phyloP scores from a whole-genome alignment of 306 rosid species.

The Sophora flavescens region DNA sequence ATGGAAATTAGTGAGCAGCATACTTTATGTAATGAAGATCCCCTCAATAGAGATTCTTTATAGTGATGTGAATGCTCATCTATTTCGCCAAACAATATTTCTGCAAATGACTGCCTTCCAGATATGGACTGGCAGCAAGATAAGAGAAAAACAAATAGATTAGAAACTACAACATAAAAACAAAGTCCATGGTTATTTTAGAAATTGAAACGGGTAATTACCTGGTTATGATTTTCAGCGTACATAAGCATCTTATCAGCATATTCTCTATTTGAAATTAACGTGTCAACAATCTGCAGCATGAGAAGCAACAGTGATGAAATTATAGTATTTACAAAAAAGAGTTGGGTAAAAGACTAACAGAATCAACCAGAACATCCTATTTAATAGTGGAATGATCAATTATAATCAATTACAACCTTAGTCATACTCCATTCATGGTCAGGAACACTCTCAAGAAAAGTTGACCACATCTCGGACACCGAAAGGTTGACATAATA shows the following conservation, averaged over 20 bases:
- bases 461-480: slow-evolving; percentile 89
- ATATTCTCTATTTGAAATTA: slow-evolving; percentile 66
- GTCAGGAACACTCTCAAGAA: slow-evolving; percentile 79
- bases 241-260: slow-evolving; percentile 82
- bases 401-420: slow-evolving; percentile 58
- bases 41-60: slow-evolving; percentile 71
- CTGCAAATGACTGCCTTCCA: slow-evolving; percentile 89
- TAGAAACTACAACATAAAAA: slow-evolving; percentile 1
- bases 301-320: slow-evolving; percentile 27
- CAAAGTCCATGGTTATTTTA: background rate
- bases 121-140: slow-evolving; percentile 78
- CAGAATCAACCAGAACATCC: slow-evolving; percentile 18
- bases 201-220: slow-evolving; percentile 41
- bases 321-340: slow-evolving; percentile 33
- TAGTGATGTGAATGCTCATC: slow-evolving; percentile 55
- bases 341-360: slow-evolving; percentile 24
- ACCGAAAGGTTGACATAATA: slow-evolving; percentile 85
- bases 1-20: slow-evolving; percentile 38
- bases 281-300: slow-evolving; percentile 77
- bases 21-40: slow-evolving; percentile 94
- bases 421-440: slow-evolving; percentile 93
- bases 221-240: slow-evolving; percentile 96
- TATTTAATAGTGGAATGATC: slow-evolving; percentile 35
- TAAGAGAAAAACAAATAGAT: slow-evolving; percentile 35
- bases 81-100: slow-evolving; percentile 77